phyloP scores from a whole-genome alignment of 768 basidiomycete genomes.

The Asterophora parasitica region DNA sequence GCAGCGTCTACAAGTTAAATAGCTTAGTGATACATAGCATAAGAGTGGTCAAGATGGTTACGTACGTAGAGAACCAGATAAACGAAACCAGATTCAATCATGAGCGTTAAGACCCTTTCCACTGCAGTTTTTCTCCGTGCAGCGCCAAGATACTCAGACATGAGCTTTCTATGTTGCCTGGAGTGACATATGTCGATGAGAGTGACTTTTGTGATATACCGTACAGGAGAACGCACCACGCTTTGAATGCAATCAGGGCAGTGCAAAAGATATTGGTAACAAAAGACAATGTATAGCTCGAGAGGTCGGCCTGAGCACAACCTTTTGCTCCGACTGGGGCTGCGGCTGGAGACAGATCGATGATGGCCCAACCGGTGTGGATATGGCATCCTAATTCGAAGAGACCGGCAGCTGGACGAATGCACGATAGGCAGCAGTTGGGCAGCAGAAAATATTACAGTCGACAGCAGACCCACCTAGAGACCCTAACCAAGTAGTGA shows the following conservation, averaged over 20 bases:
- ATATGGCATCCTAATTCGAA: conserved; percentile 27
- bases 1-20: conserved; percentile 18
- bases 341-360: conserved; percentile 19
- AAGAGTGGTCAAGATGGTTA: background rate
- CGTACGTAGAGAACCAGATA: conserved; percentile 26
- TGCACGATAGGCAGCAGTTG: background rate
- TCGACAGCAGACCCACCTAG: conserved; percentile 14
- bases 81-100: conserved; percentile 25
- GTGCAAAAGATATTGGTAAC: conserved; percentile 28
- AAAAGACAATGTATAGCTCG: conserved; percentile 26
- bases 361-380: conserved; percentile 22
- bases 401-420: conserved; percentile 21
- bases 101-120: conserved; percentile 23
- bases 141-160: conserved; percentile 21
- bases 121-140: conserved; percentile 22
- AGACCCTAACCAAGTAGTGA: conserved; percentile 24
- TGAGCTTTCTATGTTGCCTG: conserved; percentile 22
- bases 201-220: background rate
- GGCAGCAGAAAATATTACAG: too few relatives aligned
- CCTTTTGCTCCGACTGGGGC: conserved; percentile 20
- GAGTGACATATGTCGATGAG: background rate
- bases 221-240: conserved; percentile 17
- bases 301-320: conserved; percentile 23
- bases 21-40: background rate
- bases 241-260: conserved; percentile 21